These are phyloP conservation scores for Candida caryicola DNA, from an alignment of 805 yeast genomes.

Conservation along the genomic window DNA sequence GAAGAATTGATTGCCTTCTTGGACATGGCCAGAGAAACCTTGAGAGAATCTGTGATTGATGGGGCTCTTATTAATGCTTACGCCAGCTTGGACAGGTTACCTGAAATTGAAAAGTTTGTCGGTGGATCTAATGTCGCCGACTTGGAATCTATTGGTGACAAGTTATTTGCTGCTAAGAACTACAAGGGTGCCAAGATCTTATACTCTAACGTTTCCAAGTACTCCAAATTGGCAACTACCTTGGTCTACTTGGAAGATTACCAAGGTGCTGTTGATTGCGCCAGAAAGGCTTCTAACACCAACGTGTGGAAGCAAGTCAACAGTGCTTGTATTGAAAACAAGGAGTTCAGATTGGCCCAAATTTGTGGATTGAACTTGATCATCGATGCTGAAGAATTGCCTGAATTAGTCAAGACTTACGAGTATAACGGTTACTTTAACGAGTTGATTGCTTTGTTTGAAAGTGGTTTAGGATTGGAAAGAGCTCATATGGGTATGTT, in stretches of 20 bases:
- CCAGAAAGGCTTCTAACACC: conserved; percentile 93
- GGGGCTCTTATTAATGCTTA: conserved; percentile 86
- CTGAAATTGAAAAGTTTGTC: conserved; percentile 82
- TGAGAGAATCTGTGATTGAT: conserved; percentile 90
- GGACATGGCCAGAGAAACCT: conserved; percentile 85
- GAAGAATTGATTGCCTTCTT: conserved; percentile 87
- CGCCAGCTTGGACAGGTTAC: conserved; percentile 71
- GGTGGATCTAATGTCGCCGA: conserved; percentile 91
- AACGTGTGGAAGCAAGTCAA: conserved; percentile 97
- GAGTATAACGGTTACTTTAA: conserved; percentile 89
- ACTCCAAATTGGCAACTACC: conserved; percentile 95
- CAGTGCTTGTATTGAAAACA: conserved; percentile 91
- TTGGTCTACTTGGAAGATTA: conserved; percentile 88
- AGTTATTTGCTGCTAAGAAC: conserved; percentile 72
- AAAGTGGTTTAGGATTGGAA: conserved; percentile 92
- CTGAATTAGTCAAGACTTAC: conserved; percentile 81
- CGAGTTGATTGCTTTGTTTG: conserved; percentile 88
- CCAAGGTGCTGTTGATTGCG: conserved; percentile 97
- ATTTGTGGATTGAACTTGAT: conserved; percentile 97
- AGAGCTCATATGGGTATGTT: conserved; percentile 99
- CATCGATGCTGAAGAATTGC: conserved; percentile 95
- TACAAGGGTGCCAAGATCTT: conserved; percentile 92
- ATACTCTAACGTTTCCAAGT: conserved; percentile 82
- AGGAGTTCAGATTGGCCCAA: conserved; percentile 95
- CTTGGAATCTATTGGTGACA: conserved; percentile 88